phyloP scores from a whole-genome alignment of 352 stramenopile species.

The Globisporangium nodosum region DNA sequence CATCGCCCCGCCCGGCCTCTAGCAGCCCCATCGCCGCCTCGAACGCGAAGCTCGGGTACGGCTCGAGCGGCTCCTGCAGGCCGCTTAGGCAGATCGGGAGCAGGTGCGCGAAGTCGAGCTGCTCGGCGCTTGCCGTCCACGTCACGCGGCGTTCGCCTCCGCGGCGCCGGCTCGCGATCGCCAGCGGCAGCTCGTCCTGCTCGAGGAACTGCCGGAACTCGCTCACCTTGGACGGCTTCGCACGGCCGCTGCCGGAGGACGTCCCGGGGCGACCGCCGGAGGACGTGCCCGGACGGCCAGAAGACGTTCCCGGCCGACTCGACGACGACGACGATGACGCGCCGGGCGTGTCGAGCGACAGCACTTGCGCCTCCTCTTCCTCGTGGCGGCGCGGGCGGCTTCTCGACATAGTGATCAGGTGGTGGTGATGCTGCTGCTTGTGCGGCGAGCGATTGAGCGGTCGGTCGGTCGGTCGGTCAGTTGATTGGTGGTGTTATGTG shows the following conservation, averaged over 20 bases:
- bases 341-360: slow-evolving; percentile 30
- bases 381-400: slow-evolving; percentile 3
- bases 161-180: slow-evolving; percentile 38
- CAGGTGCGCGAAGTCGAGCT: slow-evolving; percentile 61
- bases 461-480: no score
- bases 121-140: slow-evolving; percentile 52
- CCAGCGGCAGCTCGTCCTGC: slow-evolving; percentile 54
- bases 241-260: slow-evolving; percentile 36
- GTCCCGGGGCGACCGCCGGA: slow-evolving; percentile 26
- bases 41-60: slow-evolving; percentile 67
- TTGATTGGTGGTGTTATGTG: slow-evolving; percentile 7
- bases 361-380: slow-evolving; percentile 35
- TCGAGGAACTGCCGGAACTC: slow-evolving; percentile 75
- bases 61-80: slow-evolving; percentile 68
- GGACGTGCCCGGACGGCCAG: slow-evolving; percentile 4
- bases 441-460: no score
- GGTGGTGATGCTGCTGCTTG: no score
- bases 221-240: slow-evolving; percentile 47
- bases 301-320: background rate
- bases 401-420: slow-evolving; percentile 6
- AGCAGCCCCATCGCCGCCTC: slow-evolving; percentile 60
- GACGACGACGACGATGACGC: background rate
- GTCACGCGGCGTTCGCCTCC: slow-evolving; percentile 38
- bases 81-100: slow-evolving; percentile 69
- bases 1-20: slow-evolving; percentile 38